phyloP scores from a whole-genome alignment of 139 green algal species.

The Ettlia oleoabundans region DNA sequence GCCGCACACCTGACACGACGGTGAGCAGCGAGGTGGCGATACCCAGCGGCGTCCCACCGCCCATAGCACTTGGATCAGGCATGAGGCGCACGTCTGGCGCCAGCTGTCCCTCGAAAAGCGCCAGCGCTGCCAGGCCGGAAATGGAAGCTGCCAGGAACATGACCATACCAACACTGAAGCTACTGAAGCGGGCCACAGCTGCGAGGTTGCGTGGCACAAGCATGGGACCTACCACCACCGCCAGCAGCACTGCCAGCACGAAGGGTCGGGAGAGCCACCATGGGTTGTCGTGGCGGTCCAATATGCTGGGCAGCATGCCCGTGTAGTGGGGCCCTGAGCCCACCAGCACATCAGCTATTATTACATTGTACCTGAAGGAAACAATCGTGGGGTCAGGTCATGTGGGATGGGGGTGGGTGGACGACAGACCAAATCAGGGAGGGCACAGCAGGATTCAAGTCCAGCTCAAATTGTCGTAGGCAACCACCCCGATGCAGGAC shows the following conservation, averaged over 20 bases:
- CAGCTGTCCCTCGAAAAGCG: conserved; percentile 15
- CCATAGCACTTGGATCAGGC: neutral
- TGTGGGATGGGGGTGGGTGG: too few species aligned
- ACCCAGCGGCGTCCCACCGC: conserved; percentile 14
- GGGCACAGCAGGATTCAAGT: too few species aligned
- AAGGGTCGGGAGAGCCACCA: conserved; percentile 15
- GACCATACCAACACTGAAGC: conserved; percentile 38
- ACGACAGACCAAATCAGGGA: too few species aligned
- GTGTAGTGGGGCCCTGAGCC: conserved; percentile 2
- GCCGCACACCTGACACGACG: conserved; percentile 19
- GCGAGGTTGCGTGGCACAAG: conserved; percentile 41
- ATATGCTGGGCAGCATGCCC: conserved; percentile 30
- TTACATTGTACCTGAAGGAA: conserved; percentile 42
- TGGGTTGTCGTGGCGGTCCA: conserved; percentile 26
- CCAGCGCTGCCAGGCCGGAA: conserved; percentile 21
- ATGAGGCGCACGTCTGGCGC: conserved; percentile 26
- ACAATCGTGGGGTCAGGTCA: neutral
- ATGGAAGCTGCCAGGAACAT: conserved; percentile 32
- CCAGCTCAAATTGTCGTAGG: too few species aligned
- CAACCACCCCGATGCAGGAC: too few species aligned
- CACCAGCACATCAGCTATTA: conserved; percentile 46
- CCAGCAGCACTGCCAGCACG: conserved; percentile 15
- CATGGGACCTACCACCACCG: conserved; percentile 31
- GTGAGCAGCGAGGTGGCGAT: conserved; percentile 22
- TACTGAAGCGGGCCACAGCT: conserved; percentile 29